Evolutionary conservation across 345 rosid species (phyloP).

Genomic region (Murraya paniculata): DNA sequence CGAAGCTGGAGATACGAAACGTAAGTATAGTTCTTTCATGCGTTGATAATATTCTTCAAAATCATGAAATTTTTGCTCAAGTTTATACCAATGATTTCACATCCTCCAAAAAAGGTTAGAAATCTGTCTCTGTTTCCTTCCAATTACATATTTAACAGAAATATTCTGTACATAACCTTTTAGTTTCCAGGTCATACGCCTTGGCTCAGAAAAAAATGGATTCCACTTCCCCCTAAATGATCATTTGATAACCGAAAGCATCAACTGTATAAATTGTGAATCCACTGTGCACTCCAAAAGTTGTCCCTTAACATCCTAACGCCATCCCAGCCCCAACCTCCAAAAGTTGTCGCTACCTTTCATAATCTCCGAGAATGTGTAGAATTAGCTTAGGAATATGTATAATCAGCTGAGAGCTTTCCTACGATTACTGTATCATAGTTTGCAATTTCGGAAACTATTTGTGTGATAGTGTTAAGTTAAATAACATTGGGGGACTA

Average conservation of each 20-base stretch:
- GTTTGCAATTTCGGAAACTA: background rate
- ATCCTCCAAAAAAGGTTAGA: background rate
- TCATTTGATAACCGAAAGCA: background rate
- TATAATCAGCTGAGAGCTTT: background rate
- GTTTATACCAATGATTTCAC: background rate
- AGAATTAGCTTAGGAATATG: background rate
- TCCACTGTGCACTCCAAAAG: background rate
- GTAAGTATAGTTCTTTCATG: conserved; percentile 34
- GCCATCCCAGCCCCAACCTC: background rate
- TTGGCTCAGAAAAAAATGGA: background rate
- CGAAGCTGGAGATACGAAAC: conserved; percentile 59
- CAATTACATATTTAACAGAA: background rate
- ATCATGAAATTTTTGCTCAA: background rate
- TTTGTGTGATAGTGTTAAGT: background rate
- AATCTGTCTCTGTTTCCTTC: background rate
- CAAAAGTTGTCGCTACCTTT: background rate
- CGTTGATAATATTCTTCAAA: background rate
- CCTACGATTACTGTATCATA: background rate
- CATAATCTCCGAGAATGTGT: background rate
- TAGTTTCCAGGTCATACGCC: background rate
- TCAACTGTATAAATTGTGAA: background rate
- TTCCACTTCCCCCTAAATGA: background rate
- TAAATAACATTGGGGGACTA: background rate
- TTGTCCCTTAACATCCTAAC: background rate
- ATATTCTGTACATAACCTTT: background rate